phyloP scores from a whole-genome alignment of 164 flowering plant species.

The Nelumbo lutea region DNA sequence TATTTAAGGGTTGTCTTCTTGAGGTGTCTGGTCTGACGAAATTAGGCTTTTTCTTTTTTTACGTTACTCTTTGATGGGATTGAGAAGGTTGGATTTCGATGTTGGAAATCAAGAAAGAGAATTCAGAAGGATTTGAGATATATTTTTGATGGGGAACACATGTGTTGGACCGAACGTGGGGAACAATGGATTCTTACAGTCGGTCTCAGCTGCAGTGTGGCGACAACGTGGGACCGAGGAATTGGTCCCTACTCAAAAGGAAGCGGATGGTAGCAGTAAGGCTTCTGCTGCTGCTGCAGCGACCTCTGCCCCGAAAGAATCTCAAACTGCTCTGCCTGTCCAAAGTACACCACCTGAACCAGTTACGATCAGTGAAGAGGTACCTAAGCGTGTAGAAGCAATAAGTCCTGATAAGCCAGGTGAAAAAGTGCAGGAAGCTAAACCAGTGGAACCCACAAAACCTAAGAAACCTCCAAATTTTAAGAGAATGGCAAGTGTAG shows the following conservation, averaged over 20 bases:
- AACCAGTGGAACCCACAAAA: not conserved
- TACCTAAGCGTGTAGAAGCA: not conserved
- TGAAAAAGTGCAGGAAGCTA: not conserved
- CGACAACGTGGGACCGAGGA: conserved; percentile 13
- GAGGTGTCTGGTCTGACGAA: not conserved
- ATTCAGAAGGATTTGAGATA: conserved; percentile 8
- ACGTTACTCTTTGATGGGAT: conserved; percentile 3
- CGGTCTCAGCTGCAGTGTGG: conserved; percentile 30
- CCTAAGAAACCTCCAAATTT: conserved; percentile 10
- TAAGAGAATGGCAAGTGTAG: conserved; percentile 15
- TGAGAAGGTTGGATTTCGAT: conserved; percentile 13
- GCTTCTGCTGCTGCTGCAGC: not conserved
- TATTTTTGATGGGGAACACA: conserved; percentile 29
- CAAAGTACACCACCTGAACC: conserved; percentile 19
- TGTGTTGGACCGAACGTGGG: conserved; percentile 24
- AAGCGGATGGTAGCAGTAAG: not conserved
- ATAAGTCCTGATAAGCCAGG: not conserved
- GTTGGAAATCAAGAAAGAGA: conserved; percentile 1
- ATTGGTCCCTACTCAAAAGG: not conserved
- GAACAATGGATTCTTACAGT: conserved; percentile 21
- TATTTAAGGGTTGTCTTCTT: not conserved
- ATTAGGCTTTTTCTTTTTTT: not conserved
- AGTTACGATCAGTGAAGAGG: conserved; percentile 9
- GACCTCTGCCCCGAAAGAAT: not conserved
- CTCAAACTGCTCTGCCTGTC: conserved; percentile 8